Evolutionary conservation across 2,329 filamentous ascomycete genomes (phyloP), one percentile per base, ranked within the genome.

Genomic region (Keithomyces neogunnii): DNA sequence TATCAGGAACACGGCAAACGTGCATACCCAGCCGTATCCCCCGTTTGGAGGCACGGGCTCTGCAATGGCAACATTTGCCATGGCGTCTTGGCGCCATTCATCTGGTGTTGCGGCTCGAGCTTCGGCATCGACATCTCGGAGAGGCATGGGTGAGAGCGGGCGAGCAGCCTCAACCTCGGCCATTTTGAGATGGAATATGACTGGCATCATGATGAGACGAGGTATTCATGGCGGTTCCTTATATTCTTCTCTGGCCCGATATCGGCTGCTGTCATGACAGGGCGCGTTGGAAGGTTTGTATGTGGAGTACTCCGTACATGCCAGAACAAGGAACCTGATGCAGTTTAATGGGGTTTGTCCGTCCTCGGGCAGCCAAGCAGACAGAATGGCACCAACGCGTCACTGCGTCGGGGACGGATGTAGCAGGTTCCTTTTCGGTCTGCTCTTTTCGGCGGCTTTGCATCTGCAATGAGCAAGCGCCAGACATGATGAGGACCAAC

Each of bases 11-110:
- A 66, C 62, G 11, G 61, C 63, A 1, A 56, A 52, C 0, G 64
- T 63, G 44, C 61, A 63, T 1, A 70, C 58, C 69, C 66, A 71
- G 11, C 66, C 69, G 53, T 82, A 83, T 5, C 80, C 80, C 44
- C 80, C 80, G 60, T 82, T 72, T 0, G 44, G 44, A 7, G 44
- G 44, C 5, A 46, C 44, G 10, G 44, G 30, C 44, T 46, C 44
- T 46, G 26, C 44, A 7, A 31, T 46, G 26, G 40, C 40, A 44
- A 44, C 4, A 13, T 44, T 44, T 10, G 40, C 40, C 40, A 44
- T 30, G 40, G 40, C 26, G 3, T 28, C 40, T 5, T 44, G 13
- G 40, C 30, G 6, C 40, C 40, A 44, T 29, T 44, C 40, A 13
- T 19, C 9, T 9, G 9, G 40, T 2, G 28, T 6, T 30, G 26